Percentiles rank a stretch among this genome's conserved stretches.
phyloP scores from a whole-genome alignment of 768 basidiomycete genomes.

The Tricholomella constricta region DNA sequence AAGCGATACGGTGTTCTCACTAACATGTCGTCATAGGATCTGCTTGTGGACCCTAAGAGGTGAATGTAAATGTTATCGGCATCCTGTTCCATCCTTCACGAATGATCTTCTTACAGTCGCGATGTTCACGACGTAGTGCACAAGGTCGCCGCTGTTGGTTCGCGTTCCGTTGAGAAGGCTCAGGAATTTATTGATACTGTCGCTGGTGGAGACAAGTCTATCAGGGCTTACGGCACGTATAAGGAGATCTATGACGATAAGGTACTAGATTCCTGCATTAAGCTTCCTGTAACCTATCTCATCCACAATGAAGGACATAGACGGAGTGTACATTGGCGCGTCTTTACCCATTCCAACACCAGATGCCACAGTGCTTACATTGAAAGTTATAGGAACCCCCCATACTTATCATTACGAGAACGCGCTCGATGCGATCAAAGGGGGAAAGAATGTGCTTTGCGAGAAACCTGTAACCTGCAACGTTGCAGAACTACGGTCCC shows the following conservation, averaged over 20 bases:
- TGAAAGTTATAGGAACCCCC: slow-evolving; percentile 61
- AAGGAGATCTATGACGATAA: slow-evolving; percentile 71
- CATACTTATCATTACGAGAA: slow-evolving; percentile 84
- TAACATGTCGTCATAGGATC: slow-evolving; percentile 51
- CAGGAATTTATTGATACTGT: slow-evolving; percentile 62
- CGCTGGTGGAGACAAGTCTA: slow-evolving; percentile 49
- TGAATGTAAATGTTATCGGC: slow-evolving; percentile 12
- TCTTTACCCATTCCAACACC: neutral
- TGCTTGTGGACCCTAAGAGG: slow-evolving; percentile 76
- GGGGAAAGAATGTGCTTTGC: slow-evolving; percentile 84
- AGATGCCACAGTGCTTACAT: neutral
- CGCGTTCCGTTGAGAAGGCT: slow-evolving; percentile 69
- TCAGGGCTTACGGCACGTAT: slow-evolving; percentile 75
- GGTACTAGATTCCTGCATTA: slow-evolving; percentile 36
- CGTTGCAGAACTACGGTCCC: slow-evolving; percentile 69
- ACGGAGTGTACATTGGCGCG: slow-evolving; percentile 75
- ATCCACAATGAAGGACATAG: slow-evolving; percentile 53
- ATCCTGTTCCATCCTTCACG: neutral
- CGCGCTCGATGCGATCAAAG: slow-evolving; percentile 71
- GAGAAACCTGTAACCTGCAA: slow-evolving; percentile 89
- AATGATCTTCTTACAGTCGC: slow-evolving; percentile 47
- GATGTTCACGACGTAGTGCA: slow-evolving; percentile 65
- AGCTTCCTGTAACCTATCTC: neutral
- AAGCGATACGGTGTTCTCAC: neutral
- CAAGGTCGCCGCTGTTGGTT: slow-evolving; percentile 75